Evolutionary conservation across 306 rosid genomes (phyloP), one percentile per base, ranked within the genome.

Genomic region (Cicer judaicum): DNA sequence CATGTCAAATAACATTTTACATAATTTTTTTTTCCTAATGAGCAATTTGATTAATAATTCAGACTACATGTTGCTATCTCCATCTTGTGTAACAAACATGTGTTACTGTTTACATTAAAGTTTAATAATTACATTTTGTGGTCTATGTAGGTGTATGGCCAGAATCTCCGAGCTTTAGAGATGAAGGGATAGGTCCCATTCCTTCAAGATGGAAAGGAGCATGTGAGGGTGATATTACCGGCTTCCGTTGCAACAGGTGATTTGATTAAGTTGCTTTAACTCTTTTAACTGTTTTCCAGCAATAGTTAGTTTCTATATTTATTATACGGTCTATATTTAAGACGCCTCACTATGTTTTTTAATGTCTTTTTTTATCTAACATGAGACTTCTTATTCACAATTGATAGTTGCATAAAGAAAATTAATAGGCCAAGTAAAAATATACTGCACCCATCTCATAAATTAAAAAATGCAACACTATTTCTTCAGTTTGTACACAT

Each of bases 181-280:
- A 90, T 63, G 53, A 88, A 8, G 93, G 92, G 10, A 64, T 77
- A 2, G 89, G 89, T 43, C 85, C 89, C 41, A 53, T 92, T 73
- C 96, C 97, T 5, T 48, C 85, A 57, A 85, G 74, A 80, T 92
- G 97, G 97, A 89, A 82, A 76, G 97, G 96, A 79, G 57, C 55
- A n/a, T 92, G 96, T 79, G 53, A 60, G n/a, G 79, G 48, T 43
- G 46, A 72, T n/a, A 3, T 0, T 1, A 48, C 74, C 7, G 82
- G 82, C 44, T 84, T 92, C 62, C 40, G 36, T 21, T 92, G 96
- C 79, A 92, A 92, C 74, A 82, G 85, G 97, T 91, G 15, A 14
- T 40, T 43, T 43, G 1, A 9, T 11, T 29, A n/a, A 1, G 6
- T n/a, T 44, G 13, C 36, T 8, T 4, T 8, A 2, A 16, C 14